Percentiles rank a stretch among this genome's conserved stretches.
Conservation (phyloP, 495 filamentous ascomycete species). For the Neurospora sp. region DNA sequence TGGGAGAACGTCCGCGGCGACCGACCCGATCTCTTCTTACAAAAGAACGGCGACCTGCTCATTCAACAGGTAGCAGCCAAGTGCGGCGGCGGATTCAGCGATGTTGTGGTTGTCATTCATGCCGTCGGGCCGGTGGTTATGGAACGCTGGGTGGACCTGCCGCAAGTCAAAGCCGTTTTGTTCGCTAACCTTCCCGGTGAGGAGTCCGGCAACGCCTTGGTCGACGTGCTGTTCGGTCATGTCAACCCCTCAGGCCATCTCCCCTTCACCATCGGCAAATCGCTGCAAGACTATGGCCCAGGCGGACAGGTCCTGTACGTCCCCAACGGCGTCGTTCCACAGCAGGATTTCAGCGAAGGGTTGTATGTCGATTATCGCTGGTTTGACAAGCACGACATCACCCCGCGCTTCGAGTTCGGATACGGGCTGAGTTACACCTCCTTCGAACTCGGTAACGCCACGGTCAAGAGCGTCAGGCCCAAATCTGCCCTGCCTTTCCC, state of each 20-base stretch:
- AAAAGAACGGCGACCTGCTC: constrained; percentile 68
- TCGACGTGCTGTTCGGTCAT: constrained; percentile 76
- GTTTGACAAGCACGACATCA: constrained; percentile 65
- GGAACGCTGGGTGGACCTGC: constrained; percentile 74
- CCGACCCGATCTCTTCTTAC: constrained; percentile 67
- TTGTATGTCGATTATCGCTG: constrained; percentile 85
- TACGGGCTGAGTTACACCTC: constrained; percentile 73
- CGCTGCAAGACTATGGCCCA: constrained; percentile 70
- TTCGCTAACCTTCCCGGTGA: constrained; percentile 84
- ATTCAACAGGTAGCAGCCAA: constrained; percentile 57
- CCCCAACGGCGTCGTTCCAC: constrained; percentile 62
- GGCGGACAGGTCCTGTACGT: constrained; percentile 65
- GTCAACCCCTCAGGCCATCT: constrained; percentile 65
- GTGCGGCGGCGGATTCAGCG: constrained; percentile 55
- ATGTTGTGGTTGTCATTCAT: constrained; percentile 80
- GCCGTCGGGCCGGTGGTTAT: constrained; percentile 79
- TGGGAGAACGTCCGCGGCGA: constrained; percentile 63
- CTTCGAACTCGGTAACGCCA: constrained; percentile 57
- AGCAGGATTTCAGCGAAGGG: constrained; percentile 68
- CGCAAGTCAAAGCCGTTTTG: constrained; percentile 70
- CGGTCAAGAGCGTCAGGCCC: constrained; percentile 40
- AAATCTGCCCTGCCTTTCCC: constrained; percentile 48
- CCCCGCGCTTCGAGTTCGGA: constrained; percentile 67
- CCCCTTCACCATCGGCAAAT: constrained; percentile 84
- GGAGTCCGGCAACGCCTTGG: constrained; percentile 78